These are phyloP conservation scores for Eutrema salsugineum DNA, from an alignment of 441 rosid species.

Conservation along the genomic window DNA sequence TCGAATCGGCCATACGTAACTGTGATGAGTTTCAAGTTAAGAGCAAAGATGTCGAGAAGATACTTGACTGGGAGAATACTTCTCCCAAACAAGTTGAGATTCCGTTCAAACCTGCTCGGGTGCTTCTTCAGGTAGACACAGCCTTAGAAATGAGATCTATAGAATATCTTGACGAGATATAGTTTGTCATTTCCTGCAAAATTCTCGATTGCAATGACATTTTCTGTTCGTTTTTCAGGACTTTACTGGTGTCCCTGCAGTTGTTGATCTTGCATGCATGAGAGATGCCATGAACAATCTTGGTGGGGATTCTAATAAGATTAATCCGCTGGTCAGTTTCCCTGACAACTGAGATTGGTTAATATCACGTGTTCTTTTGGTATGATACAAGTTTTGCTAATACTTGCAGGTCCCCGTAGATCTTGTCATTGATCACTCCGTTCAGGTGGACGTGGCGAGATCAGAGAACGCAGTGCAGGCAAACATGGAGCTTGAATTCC, in stretches of 20 bases:
- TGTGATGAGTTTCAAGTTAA: constrained; percentile 69
- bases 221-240: constrained; percentile 38
- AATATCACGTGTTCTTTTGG: neutral
- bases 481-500: constrained; percentile 72
- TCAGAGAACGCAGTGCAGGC: constrained; percentile 74
- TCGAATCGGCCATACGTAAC: constrained; percentile 70
- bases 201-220: neutral
- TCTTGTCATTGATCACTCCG: constrained; percentile 79
- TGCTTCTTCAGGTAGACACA: constrained; percentile 55
- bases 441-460: constrained; percentile 74
- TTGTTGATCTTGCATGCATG: constrained; percentile 79
- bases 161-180: neutral
- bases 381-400: neutral
- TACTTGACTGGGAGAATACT: constrained; percentile 64
- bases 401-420: constrained; percentile 67
- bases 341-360: neutral
- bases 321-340: constrained; percentile 55
- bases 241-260: constrained; percentile 75
- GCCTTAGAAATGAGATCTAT: neutral
- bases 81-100: constrained; percentile 67
- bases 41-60: constrained; percentile 70
- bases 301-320: constrained; percentile 54
- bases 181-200: neutral
- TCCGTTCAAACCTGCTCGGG: constrained; percentile 73
- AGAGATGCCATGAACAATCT: constrained; percentile 76